Conservation (phyloP, 116 monocot genomes). For the Papilionanthe hybrid region DNA sequence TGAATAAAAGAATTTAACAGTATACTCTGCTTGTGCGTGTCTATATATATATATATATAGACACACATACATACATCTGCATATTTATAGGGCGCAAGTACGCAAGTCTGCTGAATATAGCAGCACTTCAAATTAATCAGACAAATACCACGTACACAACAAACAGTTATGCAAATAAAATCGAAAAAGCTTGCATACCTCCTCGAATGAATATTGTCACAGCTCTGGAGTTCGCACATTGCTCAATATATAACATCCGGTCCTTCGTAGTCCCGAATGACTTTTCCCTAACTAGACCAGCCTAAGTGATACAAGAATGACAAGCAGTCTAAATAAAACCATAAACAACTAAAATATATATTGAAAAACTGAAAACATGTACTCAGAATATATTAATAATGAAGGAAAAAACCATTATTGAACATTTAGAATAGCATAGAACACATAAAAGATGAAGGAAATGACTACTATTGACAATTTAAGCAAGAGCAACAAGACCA, state of each 20-base stretch:
- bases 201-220: slow-evolving; percentile 97
- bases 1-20: no score
- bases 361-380: neutral
- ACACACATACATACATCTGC: no score
- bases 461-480: neutral
- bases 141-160: neutral
- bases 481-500: neutral
- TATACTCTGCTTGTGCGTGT: no score
- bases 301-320: slow-evolving; percentile 37
- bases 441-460: neutral
- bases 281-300: slow-evolving; percentile 96
- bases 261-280: slow-evolving; percentile 98
- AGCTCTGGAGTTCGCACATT: slow-evolving; percentile 94
- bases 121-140: neutral
- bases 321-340: neutral
- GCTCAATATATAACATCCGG: slow-evolving; percentile 89
- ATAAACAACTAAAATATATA: neutral
- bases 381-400: neutral
- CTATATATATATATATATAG: no score
- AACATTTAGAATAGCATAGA: neutral
- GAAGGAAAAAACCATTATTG: neutral
- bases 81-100: no score
- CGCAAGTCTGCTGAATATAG: no score
- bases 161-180: neutral
- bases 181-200: slow-evolving; percentile 39